phyloP scores from a whole-genome alignment of 2,329 filamentous ascomycete species.

The Trichophyton rubrum region DNA sequence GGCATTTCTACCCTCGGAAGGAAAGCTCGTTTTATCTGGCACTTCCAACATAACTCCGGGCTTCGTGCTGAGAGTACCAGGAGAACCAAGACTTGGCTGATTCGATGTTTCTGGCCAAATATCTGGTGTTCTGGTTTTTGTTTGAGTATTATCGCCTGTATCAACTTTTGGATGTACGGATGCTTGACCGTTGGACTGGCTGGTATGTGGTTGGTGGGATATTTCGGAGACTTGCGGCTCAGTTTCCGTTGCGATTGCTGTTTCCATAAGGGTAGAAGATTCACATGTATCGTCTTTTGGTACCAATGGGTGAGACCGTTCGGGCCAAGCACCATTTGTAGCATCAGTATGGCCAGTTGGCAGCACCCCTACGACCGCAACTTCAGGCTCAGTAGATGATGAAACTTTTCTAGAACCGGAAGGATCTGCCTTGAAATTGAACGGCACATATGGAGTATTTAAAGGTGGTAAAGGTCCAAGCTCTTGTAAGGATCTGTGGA shows the following conservation, averaged over 20 bases:
- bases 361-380: neutral
- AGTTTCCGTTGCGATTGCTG: neutral
- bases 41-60: neutral
- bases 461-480: neutral
- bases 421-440: neutral
- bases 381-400: neutral
- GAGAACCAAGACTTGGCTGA: neutral
- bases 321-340: neutral
- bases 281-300: neutral
- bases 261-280: neutral
- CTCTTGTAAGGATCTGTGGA: neutral
- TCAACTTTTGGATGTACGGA: neutral
- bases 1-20: neutral
- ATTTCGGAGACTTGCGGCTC: neutral
- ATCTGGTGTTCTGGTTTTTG: neutral
- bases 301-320: neutral
- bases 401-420: neutral
- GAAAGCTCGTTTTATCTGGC: neutral
- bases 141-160: neutral
- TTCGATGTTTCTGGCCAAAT: neutral
- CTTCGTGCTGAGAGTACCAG: neutral
- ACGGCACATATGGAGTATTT: neutral
- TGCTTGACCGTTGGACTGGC: neutral
- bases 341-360: neutral
- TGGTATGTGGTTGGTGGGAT: neutral